A percentile compares a stretch with the other conserved stretches of the same genome.
phyloP scores from a whole-genome alignment of 2,329 filamentous ascomycete species.

The Colletotrichum incanum region DNA sequence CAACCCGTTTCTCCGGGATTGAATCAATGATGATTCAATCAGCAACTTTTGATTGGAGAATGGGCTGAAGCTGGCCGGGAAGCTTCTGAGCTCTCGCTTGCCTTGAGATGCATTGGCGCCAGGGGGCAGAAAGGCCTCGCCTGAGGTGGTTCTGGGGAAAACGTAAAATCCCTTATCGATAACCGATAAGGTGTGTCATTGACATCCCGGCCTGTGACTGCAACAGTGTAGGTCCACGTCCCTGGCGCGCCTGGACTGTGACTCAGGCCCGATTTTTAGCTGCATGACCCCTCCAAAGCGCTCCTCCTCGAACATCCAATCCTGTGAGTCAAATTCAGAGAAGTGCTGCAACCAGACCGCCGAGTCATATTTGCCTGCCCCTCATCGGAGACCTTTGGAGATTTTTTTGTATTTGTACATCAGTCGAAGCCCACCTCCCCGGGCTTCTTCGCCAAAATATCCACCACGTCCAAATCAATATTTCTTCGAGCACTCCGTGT shows the following conservation, averaged over 20 bases:
- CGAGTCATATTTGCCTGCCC: conserved; percentile 43
- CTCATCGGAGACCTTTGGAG: conserved; percentile 41
- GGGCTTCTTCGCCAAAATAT: conserved; percentile 57
- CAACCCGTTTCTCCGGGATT: not conserved
- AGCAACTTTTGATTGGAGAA: not conserved
- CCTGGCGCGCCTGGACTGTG: conserved; percentile 7
- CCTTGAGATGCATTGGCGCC: not conserved
- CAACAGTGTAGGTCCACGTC: not conserved
- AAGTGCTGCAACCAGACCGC: conserved; percentile 40
- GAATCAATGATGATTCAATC: not conserved
- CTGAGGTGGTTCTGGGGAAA: not conserved
- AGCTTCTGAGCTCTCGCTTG: not conserved
- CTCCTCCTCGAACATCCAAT: conserved; percentile 36
- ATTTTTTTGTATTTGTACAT: conserved; percentile 38
- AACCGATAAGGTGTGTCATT: conserved; percentile 15
- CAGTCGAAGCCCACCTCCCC: conserved; percentile 51
- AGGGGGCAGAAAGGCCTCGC: not conserved
- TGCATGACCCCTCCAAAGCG: conserved; percentile 36
- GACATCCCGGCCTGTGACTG: conserved; percentile 8
- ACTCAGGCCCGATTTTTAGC: conserved; percentile 40
- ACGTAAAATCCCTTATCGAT: conserved; percentile 1
- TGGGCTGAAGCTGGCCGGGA: conserved; percentile 8
- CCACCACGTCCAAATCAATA: conserved; percentile 65
- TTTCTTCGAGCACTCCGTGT: conserved; percentile 70
- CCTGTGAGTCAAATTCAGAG: conserved; percentile 41